phyloP scores from a whole-genome alignment of 495 filamentous ascomycete genomes.

The Antarctomyces pellizariae region DNA sequence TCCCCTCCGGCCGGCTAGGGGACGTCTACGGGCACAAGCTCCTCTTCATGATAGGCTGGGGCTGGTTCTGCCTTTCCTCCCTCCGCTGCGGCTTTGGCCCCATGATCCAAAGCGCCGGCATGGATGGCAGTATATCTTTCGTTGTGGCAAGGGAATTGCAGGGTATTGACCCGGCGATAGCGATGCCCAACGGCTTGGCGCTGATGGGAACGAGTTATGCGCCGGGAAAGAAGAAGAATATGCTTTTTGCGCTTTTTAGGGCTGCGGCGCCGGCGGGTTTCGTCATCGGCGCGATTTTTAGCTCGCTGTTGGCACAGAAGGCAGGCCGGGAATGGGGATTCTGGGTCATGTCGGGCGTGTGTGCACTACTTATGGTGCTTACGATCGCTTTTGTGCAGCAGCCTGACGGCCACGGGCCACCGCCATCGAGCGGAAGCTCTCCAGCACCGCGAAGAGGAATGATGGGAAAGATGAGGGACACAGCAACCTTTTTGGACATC shows the following conservation, averaged over 20 bases:
- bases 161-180: conserved; percentile 34
- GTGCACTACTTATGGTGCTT: conserved; percentile 1
- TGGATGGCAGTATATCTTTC: conserved; percentile 21
- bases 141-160: conserved; percentile 33
- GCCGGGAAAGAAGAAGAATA: conserved; percentile 30
- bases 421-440: neutral
- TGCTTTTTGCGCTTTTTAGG: conserved; percentile 41
- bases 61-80: conserved; percentile 40
- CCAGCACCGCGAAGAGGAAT: neutral
- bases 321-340: conserved; percentile 48
- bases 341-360: conserved; percentile 28
- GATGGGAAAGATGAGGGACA: no score
- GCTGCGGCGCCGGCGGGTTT: conserved; percentile 32
- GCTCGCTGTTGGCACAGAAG: conserved; percentile 24
- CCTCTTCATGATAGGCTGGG: conserved; percentile 33
- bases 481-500: conserved; percentile 20
- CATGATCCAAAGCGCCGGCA: neutral
- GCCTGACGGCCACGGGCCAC: no score
- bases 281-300: conserved; percentile 25
- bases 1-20: conserved; percentile 37
- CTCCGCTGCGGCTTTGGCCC: conserved; percentile 27
- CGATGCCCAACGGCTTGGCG: conserved; percentile 38
- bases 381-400: no score
- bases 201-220: conserved; percentile 33
- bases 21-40: conserved; percentile 39